Evolutionary conservation across 331 rosid species (phyloP).

Genomic region (Ulmus americana): DNA sequence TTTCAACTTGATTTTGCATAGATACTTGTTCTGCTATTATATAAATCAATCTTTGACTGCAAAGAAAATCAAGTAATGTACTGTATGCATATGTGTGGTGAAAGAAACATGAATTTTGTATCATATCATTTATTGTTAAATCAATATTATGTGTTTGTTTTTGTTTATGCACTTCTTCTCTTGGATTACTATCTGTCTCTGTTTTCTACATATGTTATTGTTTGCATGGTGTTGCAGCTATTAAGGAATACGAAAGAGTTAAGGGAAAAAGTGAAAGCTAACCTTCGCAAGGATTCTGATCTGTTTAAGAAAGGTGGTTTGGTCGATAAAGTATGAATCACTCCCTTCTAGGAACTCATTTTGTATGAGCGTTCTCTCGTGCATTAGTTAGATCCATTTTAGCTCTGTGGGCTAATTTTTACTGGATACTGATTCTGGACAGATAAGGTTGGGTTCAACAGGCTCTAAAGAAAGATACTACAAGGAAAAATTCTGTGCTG

Average conservation of each 20-base stretch:
- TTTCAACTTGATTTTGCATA: not conserved
- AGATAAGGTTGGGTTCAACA: constrained; percentile 33
- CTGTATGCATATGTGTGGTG: no score
- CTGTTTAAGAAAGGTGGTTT: constrained; percentile 30
- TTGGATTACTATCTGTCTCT: not conserved
- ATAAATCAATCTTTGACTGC: no score
- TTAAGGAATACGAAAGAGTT: constrained; percentile 38
- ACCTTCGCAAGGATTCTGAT: constrained; percentile 27
- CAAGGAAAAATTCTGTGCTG: constrained; percentile 41
- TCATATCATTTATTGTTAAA: not conserved
- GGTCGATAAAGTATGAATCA: constrained; percentile 29
- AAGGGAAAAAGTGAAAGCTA: constrained; percentile 13
- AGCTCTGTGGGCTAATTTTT: not conserved
- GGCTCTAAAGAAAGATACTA: constrained; percentile 48
- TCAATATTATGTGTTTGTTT: not conserved
- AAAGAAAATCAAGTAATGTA: no score
- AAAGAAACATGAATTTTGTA: not conserved
- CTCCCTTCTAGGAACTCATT: not conserved
- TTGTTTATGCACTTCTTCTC: not conserved
- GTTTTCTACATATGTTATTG: not conserved
- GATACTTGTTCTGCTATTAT: not conserved
- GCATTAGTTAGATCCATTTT: not conserved
- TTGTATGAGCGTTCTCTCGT: not conserved
- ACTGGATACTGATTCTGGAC: constrained; percentile 1
- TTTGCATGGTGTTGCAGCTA: constrained; percentile 25